Base-by-base conservation (phyloP, 352 stramenopile species). In the Phytophthora foliorum region DNA sequence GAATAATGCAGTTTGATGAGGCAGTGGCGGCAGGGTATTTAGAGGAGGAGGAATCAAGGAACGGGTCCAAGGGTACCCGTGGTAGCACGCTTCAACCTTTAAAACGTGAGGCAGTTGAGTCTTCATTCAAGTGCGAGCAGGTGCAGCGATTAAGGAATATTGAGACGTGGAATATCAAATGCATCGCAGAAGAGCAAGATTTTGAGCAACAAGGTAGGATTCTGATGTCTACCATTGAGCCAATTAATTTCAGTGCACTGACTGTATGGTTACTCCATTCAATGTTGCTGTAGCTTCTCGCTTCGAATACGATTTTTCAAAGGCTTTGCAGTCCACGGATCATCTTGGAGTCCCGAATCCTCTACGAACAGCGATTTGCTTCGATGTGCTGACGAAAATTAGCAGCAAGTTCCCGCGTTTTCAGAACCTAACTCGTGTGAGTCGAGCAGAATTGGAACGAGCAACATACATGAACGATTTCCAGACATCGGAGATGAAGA, bases 341-440 rank as follows among this genome's bases (percentile, higher is more conserved):
- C 85, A 91, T 19, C 67, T 90, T 0, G 81, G 82, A 7, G 56
- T 77, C 0, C 82, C 81, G 1, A 90, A 91, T 55, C 63, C 69
- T 13, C 80, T 93, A 9, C 82, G 85, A 14, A 89, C 82, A 0
- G 81, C 81, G 9, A 74, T 91, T 16, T 86, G 78, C 32, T 82
- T 89, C 31, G 78, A 91, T 45, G 69, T 91, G 1, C 48, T 91
- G 9, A 19, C 34, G 17, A 78, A 79, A 44, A 27, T 91, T 17
- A 81, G 69, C 38, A 57, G 27, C 27, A 88, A 86, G 62, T 88
- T 87, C 34, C 46, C 42, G 3, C 81, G 82, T 25, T 90, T 90
- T 41, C 46, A 84, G n/a, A 67, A 59, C 14, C 39, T 93, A 19
- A 72, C 86, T 36, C 29, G 13, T 6, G 54, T 75, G 10, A 69